Evolutionary conservation across 2,329 filamentous ascomycete species (phyloP), one percentile per base, ranked within the genome.

Genomic region (Sporothrix globosa): DNA sequence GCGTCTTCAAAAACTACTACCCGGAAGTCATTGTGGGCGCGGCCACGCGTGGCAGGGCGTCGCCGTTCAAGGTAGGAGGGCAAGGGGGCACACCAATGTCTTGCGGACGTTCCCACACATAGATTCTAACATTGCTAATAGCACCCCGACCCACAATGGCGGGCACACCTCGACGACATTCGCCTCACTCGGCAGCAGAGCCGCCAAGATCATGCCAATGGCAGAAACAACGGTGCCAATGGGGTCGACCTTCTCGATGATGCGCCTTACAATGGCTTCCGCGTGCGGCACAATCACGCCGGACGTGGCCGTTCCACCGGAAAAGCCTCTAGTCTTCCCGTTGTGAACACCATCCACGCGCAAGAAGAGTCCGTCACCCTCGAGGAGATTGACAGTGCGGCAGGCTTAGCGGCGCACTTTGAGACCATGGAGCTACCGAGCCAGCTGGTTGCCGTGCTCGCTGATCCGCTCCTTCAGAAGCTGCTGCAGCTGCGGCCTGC

Each of bases 1-100:
- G 91, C 69, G 88, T 95, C n/a, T 96, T 90, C 82, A 96, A 96
- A 77, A 92, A 95, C 77, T 96, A 95, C 79, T 96, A 95, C 76
- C 92, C 93, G 0, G 92, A 97, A 77, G 92, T 96, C 69, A 92
- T 96, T 71, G 86, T 95, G 17, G 91, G 90, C 27, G 90, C 91
- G 73, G 83, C 87, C 4, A 86, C 88, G 41, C 83, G 83, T 68
- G 87, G 87, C 50, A 85, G 86, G 71, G 87, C 88, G 0, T 86
- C 87, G 4, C 83, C 87, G 0, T 90, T 90, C 78, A 89, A 87
- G 78, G 86, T 87, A 77, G 77, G 75, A 44, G n/a, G 21, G 34
- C 10, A 41, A 3, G 74, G 17, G 11, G 21, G 34, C 10, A 24
- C 2, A 1, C 21, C 5, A 27, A 17, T 19, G 1, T n/a, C 63